These are phyloP conservation scores for Syzygium malaccense DNA, from an alignment of 441 rosid species.

Conservation along the genomic window DNA sequence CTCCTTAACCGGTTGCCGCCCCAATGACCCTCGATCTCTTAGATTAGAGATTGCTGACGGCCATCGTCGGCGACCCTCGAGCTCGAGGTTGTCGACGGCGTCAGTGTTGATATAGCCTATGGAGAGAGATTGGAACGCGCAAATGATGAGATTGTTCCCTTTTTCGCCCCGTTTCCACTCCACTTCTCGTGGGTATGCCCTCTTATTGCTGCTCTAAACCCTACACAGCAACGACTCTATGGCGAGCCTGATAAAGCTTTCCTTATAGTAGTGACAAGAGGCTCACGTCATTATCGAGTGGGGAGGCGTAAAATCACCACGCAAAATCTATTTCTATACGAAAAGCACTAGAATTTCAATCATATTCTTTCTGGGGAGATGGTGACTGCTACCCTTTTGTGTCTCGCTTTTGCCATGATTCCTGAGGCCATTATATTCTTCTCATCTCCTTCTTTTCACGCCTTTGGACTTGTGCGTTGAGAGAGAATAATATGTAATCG, in stretches of 20 bases:
- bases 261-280: conserved; percentile 22
- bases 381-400: conserved; percentile 34
- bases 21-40: background rate
- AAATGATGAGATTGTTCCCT: background rate
- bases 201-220: background rate
- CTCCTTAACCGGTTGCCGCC: background rate
- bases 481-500: conserved; percentile 47
- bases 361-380: conserved; percentile 22
- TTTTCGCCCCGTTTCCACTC: background rate
- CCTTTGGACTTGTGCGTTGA: conserved; percentile 28
- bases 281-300: conserved; percentile 27
- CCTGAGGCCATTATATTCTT: conserved; percentile 39
- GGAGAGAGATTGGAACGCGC: background rate
- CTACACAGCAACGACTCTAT: background rate
- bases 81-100: background rate
- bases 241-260: background rate
- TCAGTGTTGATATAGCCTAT: background rate
- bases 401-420: conserved; percentile 32
- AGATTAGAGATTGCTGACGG: background rate
- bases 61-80: background rate
- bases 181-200: background rate
- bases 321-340: background rate
- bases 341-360: conserved; percentile 6
- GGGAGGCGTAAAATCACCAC: background rate
- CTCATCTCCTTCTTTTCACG: conserved; percentile 34